phyloP scores from a whole-genome alignment of 2,329 filamentous ascomycete genomes.

The Penicillium italicum region DNA sequence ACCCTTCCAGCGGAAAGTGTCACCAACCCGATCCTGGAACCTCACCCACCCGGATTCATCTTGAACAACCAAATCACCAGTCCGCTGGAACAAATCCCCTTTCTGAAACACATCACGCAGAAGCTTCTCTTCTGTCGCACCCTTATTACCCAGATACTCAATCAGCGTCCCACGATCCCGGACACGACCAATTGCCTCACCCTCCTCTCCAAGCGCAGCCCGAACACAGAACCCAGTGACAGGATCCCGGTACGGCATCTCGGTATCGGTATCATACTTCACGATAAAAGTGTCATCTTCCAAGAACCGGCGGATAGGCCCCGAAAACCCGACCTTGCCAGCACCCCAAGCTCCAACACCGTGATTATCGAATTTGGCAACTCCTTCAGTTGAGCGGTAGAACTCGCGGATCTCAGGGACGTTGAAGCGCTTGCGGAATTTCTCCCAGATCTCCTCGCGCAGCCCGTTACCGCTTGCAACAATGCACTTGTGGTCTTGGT shows the following conservation, averaged over 20 bases:
- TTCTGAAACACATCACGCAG: conserved; percentile 45
- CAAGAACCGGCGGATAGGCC: conserved; percentile 39
- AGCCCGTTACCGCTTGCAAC: conserved; percentile 49
- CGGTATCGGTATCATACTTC: conserved; percentile 42
- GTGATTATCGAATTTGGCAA: conserved; percentile 47
- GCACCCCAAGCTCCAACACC: conserved; percentile 41
- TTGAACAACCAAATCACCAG: conserved; percentile 45
- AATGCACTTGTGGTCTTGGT: conserved; percentile 44
- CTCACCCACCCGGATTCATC: conserved; percentile 44
- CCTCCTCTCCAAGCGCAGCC: conserved; percentile 39
- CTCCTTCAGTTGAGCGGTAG: conserved; percentile 48
- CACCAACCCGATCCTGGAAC: conserved; percentile 46
- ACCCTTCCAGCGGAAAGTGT: conserved; percentile 42
- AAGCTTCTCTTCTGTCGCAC: conserved; percentile 46
- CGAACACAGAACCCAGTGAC: conserved; percentile 44
- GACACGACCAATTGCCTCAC: conserved; percentile 47
- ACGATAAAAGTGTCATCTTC: conserved; percentile 46
- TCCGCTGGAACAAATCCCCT: conserved; percentile 46
- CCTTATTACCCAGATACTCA: conserved; percentile 43
- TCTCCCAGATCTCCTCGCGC: conserved; percentile 48
- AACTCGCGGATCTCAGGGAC: conserved; percentile 49
- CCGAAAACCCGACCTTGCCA: conserved; percentile 45
- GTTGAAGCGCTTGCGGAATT: conserved; percentile 43
- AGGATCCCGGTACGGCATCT: conserved; percentile 43
- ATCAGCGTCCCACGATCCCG: conserved; percentile 39